Base-by-base conservation (phyloP, 2,329 filamentous ascomycete species). In the Tolypocladium paradoxum region DNA sequence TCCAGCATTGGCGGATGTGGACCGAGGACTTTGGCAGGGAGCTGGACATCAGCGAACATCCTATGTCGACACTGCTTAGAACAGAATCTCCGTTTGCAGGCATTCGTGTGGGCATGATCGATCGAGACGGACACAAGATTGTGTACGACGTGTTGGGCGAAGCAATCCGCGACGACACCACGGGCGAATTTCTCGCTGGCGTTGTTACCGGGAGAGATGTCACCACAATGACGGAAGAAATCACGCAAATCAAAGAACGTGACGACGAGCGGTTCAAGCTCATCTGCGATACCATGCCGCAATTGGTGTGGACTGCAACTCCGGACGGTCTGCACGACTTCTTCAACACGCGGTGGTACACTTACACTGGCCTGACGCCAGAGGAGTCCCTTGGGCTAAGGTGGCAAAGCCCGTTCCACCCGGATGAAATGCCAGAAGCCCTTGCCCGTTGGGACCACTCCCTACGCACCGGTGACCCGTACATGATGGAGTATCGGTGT, bases 291-390 rank as follows among this genome's bases (percentile, higher is more conserved):
- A 85, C 79, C 22, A 84, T 85, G 77, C 82, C 82, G 2, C 82
- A 85, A 60, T 71, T 85, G 68, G 83, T 91, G 6, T 92, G 87
- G 86, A 90, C 85, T 0, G 81, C 87, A 0, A 82, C 70, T 0
- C 76, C 85, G 0, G 78, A 85, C 18, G 87, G 88, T 0, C 60
- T 72, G 29, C 76, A 82, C 58, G 87, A 91, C 60, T 91, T 88
- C 68, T 91, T 85, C 66, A 88, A 86, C 54, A 79, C 81, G 48
- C 74, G 84, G n/a, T 92, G 87, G 85, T 88, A 88, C 61, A 78
- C 81, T n/a, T 91, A 88, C 60, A 91, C 88, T 0, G 85, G 88
- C 0, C 68, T 90, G 27, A 76, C 75, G 0, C 73, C 76, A 11
- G 79, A 85, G 46, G 72, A 83, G 11, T 87, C 82, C 29, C 59